Evolutionary conservation across 257 asterid genomes (phyloP).

Genomic region (Jasminum sambac): DNA sequence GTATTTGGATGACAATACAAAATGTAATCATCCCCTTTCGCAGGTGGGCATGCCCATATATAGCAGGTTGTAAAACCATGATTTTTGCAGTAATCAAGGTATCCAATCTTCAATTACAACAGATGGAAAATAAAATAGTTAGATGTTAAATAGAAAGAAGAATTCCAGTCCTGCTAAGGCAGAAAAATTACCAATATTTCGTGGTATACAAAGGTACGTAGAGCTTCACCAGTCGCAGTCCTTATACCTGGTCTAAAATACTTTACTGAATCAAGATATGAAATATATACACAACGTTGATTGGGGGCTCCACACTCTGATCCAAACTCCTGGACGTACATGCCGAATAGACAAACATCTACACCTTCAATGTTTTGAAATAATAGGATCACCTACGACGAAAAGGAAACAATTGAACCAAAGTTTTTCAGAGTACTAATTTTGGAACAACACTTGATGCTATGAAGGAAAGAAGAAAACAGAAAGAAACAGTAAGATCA

Average conservation of each 20-base stretch:
- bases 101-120: constrained; percentile 55
- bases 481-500: constrained; percentile 3
- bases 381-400: constrained; percentile 59
- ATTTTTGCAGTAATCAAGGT: constrained; percentile 77
- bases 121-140: constrained; percentile 3
- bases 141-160: constrained; percentile 1
- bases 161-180: background rate
- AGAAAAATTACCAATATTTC: constrained; percentile 56
- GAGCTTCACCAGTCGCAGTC: constrained; percentile 58
- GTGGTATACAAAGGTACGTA: constrained; percentile 74
- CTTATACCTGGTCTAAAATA: constrained; percentile 63
- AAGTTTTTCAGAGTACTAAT: no score
- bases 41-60: constrained; percentile 87
- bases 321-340: constrained; percentile 84
- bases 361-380: constrained; percentile 75
- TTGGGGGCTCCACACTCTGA: constrained; percentile 75
- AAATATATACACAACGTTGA: constrained; percentile 62
- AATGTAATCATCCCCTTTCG: constrained; percentile 71
- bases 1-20: constrained; percentile 73
- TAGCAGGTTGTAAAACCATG: constrained; percentile 68
- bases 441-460: background rate
- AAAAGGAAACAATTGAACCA: no score
- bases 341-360: constrained; percentile 70
- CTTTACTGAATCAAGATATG: constrained; percentile 79
- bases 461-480: background rate